Evolutionary conservation across 345 rosid genomes (phyloP).

Genomic region (Populus euphratica): DNA sequence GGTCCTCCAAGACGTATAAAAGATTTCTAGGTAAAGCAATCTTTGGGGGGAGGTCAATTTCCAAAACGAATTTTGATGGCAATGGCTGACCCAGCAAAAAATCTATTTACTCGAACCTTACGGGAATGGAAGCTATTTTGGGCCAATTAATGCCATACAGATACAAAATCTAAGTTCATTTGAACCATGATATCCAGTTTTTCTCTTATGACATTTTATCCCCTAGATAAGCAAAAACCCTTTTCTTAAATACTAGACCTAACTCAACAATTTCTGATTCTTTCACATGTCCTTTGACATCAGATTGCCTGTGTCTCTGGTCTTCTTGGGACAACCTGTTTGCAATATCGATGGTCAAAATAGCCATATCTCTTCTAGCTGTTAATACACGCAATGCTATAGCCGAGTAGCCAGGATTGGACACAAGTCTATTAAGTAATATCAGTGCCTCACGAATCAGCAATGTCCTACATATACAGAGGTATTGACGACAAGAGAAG

Average conservation of each 20-base stretch:
- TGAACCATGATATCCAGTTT: neutral
- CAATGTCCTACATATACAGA: constrained; percentile 41
- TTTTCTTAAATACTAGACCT: constrained; percentile 57
- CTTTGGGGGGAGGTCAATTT: neutral
- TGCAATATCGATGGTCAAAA: constrained; percentile 66
- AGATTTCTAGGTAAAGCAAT: neutral
- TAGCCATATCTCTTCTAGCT: constrained; percentile 69
- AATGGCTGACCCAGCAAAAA: neutral
- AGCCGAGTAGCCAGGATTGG: constrained; percentile 53
- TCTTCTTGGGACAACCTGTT: constrained; percentile 57
- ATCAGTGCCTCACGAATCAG: constrained; percentile 76
- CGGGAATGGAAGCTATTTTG: neutral
- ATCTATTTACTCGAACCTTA: neutral
- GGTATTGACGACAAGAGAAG: neutral
- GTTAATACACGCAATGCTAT: constrained; percentile 52
- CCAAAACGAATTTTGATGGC: neutral
- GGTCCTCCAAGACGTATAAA: neutral
- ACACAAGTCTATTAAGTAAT: constrained; percentile 73
- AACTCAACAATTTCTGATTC: constrained; percentile 62
- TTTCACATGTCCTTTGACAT: constrained; percentile 40
- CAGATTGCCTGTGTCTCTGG: constrained; percentile 20
- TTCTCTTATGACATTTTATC: constrained; percentile 22
- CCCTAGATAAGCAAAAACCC: constrained; percentile 65
- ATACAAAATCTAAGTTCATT: constrained; percentile 1
- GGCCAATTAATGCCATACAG: neutral